Conservation (phyloP, 2,329 filamentous ascomycete genomes). For the Aureobasidium vineae region DNA sequence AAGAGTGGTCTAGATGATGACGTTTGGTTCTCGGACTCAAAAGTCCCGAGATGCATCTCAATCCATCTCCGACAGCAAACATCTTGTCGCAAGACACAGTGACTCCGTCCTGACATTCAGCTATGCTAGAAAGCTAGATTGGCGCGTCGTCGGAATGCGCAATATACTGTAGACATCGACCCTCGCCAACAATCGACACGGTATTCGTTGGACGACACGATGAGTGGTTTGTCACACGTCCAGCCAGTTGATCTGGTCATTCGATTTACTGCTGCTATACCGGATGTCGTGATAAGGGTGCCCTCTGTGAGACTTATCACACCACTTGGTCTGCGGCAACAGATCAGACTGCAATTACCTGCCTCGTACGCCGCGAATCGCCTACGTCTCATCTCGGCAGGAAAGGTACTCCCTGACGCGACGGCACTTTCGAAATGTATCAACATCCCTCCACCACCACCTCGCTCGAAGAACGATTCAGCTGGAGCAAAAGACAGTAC, state of each 20-base stretch:
- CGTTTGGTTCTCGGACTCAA: conserved; percentile 1
- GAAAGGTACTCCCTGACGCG: conserved; percentile 76
- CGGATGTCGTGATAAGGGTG: conserved; percentile 79
- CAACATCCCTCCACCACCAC: conserved; percentile 59
- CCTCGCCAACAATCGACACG: background rate
- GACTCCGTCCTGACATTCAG: background rate
- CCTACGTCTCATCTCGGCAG: conserved; percentile 85
- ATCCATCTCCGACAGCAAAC: background rate
- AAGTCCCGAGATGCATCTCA: background rate
- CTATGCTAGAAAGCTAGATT: background rate
- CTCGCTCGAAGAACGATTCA: conserved; percentile 38
- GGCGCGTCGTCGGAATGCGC: background rate
- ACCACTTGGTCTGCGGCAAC: conserved; percentile 74
- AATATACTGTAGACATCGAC: background rate
- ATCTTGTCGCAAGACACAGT: background rate
- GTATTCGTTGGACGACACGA: background rate
- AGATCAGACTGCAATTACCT: conserved; percentile 71
- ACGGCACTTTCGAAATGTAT: conserved; percentile 67
- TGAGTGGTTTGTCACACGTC: conserved; percentile 13
- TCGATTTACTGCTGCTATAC: conserved; percentile 82
- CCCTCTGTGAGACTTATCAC: conserved; percentile 66
- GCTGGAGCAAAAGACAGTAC: conserved; percentile 40
- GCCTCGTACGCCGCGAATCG: conserved; percentile 62
- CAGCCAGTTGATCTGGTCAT: conserved; percentile 71
- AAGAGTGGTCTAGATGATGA: background rate